Evolutionary conservation across 768 basidiomycete genomes (phyloP), one percentile per base, ranked within the genome.

Genomic region (Termitomyces sp.): DNA sequence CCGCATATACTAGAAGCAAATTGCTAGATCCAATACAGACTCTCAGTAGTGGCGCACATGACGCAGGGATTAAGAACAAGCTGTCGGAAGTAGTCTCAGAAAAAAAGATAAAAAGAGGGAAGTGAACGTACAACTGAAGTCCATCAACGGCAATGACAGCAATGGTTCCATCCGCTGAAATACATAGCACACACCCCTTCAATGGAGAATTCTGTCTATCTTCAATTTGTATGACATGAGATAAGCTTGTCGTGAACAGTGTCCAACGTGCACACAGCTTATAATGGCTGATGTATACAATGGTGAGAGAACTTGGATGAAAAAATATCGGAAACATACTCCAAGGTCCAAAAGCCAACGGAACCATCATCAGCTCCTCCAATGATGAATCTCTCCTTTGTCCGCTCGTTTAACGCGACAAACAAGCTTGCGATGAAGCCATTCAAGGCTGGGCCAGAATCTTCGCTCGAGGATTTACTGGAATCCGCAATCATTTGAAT

Each of bases 311-410:
- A 35, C 28, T 4, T 40, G 7, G 1, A 28, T 8, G 14, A 2
- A 10, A 28, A 21, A 46, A 3, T 12, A n/a, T 38, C 10, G 5
- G 4, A 19, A 35, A 55, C 82, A 53, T 65, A 92, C 90, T 76
- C 77, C 7, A 80, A 59, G 2, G 78, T 74, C 91, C 90, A 94
- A 53, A 91, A 73, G 0, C 81, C 82, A 24, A 94, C 77, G 0
- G 85, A 84, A 3, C 93, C 93, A 62, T 91, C 88, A 54, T 88
- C 86, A 0, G 78, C 80, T 2, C 92, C 90, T 14, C 88, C 91
- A 14, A 91, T 70, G 15, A 95, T 71, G 32, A 82, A 79, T 17
- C 70, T 77, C 57, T 89, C 82, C 37, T 77, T 78, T 0, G 84
- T 87, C 37, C 82, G 67, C 17, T 74, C 71, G 59, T 87, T 85